A percentile compares a stretch with the other conserved stretches of the same genome.
Conservation (phyloP, 345 rosid genomes). For the Microcos paniculata region DNA sequence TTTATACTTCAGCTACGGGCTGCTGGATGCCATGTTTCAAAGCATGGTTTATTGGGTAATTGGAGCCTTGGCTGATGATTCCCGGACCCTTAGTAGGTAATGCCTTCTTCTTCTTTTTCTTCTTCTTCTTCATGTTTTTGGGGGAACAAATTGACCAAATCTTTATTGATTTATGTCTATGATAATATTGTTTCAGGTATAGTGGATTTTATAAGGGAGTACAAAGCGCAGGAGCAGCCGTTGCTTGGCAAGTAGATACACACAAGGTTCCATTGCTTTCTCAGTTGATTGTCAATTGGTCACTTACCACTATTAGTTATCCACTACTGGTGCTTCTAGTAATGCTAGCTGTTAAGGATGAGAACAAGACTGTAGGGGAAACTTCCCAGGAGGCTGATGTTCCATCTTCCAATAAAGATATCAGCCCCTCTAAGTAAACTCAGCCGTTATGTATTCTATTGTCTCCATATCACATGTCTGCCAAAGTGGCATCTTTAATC, state of each 20-base stretch:
- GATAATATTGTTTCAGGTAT: conserved; percentile 38
- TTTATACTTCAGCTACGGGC: conserved; percentile 71
- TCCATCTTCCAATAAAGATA: conserved; percentile 4
- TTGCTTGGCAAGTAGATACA: conserved; percentile 92
- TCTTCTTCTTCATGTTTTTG: neutral
- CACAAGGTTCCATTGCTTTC: conserved; percentile 57
- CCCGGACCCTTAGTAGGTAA: conserved; percentile 81
- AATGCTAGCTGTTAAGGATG: conserved; percentile 69
- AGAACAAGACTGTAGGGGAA: conserved; percentile 10
- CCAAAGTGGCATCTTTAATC: neutral
- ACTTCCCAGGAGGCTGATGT: neutral
- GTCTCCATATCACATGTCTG: neutral
- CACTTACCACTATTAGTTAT: conserved; percentile 72
- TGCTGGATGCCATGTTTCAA: conserved; percentile 91
- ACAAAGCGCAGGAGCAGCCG: conserved; percentile 94
- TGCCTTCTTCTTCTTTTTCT: neutral
- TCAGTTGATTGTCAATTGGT: conserved; percentile 75
- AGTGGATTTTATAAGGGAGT: conserved; percentile 93
- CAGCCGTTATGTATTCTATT: neutral
- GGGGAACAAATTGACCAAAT: neutral
- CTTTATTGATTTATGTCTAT: neutral
- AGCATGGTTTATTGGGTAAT: conserved; percentile 92
- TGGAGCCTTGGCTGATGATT: conserved; percentile 87
- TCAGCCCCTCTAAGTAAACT: neutral
- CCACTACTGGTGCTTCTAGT: conserved; percentile 70